These are phyloP conservation scores for Ogataea zsoltii DNA, from an alignment of 805 yeast genomes.

Conservation along the genomic window DNA sequence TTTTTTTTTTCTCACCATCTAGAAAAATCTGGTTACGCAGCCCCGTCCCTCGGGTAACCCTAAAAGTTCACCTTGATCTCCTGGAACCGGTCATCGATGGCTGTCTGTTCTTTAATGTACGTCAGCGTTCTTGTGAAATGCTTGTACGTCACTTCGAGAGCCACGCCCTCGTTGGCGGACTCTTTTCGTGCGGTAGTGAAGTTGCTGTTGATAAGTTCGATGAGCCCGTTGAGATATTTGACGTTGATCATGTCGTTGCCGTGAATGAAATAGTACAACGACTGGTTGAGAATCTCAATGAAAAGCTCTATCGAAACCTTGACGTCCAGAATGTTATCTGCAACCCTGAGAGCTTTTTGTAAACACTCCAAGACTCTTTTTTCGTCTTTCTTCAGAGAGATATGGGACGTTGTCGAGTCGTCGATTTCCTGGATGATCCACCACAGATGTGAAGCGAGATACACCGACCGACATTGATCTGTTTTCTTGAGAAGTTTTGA, in stretches of 20 bases:
- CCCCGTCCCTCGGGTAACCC: constrained; percentile 7
- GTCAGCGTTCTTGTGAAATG: constrained; percentile 73
- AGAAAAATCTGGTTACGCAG: constrained; percentile 6
- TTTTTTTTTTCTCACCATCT: neutral
- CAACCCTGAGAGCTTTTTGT: constrained; percentile 83
- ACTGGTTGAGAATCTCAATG: constrained; percentile 85
- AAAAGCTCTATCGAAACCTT: constrained; percentile 76
- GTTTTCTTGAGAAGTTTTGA: constrained; percentile 87
- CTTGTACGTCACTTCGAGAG: constrained; percentile 40
- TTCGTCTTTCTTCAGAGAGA: constrained; percentile 39
- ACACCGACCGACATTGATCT: constrained; percentile 92
- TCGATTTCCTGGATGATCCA: constrained; percentile 70
- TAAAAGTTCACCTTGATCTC: constrained; percentile 36
- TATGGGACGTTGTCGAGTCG: constrained; percentile 25
- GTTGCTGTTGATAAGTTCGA: constrained; percentile 75
- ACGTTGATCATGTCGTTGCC: constrained; percentile 71
- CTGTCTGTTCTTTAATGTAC: constrained; percentile 69
- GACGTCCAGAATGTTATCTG: constrained; percentile 90
- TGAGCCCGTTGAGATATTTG: constrained; percentile 79
- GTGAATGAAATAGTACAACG: constrained; percentile 80
- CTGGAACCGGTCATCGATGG: constrained; percentile 66
- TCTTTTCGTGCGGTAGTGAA: constrained; percentile 38
- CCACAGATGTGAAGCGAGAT: constrained; percentile 88
- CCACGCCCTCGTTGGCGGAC: constrained; percentile 19
- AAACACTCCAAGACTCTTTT: constrained; percentile 88